Evolutionary conservation across 768 basidiomycete species (phyloP).

Genomic region (Pulveroboletus sp.): DNA sequence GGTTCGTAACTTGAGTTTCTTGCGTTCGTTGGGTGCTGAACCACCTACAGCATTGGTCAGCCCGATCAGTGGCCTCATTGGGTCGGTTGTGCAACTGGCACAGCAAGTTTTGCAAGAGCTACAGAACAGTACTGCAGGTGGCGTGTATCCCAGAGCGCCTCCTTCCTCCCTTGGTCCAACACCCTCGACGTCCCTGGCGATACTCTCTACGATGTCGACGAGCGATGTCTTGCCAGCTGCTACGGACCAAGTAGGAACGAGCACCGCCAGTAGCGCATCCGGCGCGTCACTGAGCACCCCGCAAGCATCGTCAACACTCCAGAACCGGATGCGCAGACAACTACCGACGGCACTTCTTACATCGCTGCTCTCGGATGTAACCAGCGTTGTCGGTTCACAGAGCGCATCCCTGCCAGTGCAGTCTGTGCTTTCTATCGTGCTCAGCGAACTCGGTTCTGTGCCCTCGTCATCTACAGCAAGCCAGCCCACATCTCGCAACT

Average conservation of each 20-base stretch:
- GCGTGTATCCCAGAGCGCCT: not conserved
- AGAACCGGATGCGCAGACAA: constrained; percentile 14
- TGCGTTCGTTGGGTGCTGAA: not conserved
- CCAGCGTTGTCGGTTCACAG: not conserved
- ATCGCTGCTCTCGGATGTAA: not conserved
- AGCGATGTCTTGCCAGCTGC: not conserved
- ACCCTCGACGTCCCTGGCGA: not conserved
- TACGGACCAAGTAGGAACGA: not conserved
- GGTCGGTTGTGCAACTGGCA: not conserved
- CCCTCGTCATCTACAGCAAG: not conserved
- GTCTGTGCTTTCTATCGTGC: not conserved
- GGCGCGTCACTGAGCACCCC: not conserved
- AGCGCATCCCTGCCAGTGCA: not conserved
- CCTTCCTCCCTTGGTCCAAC: not conserved
- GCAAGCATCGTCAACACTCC: not conserved
- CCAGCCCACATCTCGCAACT: not conserved
- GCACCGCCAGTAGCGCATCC: not conserved
- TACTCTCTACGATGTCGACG: not conserved
- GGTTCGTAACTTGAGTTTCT: constrained; percentile 1
- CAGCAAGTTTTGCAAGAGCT: constrained; percentile 1
- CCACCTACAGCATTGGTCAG: not conserved
- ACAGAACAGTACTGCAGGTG: not conserved
- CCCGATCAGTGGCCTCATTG: not conserved
- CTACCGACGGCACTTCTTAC: not conserved
- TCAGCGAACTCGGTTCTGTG: not conserved